These are phyloP conservation scores for Alternaria consortialis DNA, from an alignment of 2,329 filamentous ascomycete species.

Conservation along the genomic window DNA sequence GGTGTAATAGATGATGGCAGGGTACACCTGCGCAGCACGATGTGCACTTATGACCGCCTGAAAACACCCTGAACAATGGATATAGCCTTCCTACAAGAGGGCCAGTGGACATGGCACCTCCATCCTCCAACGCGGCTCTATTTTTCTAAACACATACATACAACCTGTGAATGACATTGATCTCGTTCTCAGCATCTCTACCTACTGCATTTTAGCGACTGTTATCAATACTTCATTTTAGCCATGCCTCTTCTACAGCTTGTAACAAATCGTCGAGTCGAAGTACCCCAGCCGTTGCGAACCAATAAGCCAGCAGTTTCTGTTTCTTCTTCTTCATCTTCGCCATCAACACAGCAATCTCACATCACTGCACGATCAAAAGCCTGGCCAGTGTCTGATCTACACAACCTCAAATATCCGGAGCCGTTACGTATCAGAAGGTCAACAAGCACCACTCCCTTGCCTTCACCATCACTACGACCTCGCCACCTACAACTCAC, in stretches of 20 bases:
- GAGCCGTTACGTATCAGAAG: background rate
- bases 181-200: background rate
- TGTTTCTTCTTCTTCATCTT: background rate
- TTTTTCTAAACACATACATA: background rate
- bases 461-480: background rate
- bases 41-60: background rate
- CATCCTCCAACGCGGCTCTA: background rate
- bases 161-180: background rate
- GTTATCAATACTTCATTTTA: background rate
- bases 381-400: background rate
- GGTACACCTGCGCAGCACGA: background rate
- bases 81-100: background rate
- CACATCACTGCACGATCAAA: background rate
- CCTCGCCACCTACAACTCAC: background rate
- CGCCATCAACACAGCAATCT: background rate
- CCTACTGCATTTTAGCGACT: background rate
- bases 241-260: conserved; percentile 1
- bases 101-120: background rate
- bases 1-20: background rate
- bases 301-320: background rate
- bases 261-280: background rate
- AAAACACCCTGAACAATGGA: background rate
- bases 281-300: background rate
- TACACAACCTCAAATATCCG: background rate
- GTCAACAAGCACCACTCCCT: background rate